Conservation (phyloP, 352 stramenopile genomes). For the Globisporangium sylvaticum region DNA sequence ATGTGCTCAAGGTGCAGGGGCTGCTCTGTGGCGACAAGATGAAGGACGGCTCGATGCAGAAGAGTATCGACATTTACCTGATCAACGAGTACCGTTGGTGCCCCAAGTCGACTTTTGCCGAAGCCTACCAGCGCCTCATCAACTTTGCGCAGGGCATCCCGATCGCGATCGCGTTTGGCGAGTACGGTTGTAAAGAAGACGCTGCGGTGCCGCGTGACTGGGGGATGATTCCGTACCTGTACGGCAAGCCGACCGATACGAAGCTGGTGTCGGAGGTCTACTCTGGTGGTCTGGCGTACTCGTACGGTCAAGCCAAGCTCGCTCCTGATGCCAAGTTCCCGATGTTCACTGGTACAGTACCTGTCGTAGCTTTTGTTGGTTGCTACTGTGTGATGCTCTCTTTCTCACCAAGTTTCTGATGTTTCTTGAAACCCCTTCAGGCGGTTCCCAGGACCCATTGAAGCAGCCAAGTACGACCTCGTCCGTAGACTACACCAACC, state of each 20-base stretch:
- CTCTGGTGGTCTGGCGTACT: constrained; percentile 81
- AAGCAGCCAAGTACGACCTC: constrained; percentile 55
- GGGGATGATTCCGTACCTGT: constrained; percentile 81
- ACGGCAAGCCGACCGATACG: constrained; percentile 57
- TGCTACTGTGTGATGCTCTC: not conserved
- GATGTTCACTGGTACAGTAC: constrained; percentile 68
- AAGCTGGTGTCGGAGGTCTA: constrained; percentile 74
- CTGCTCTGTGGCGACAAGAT: constrained; percentile 83
- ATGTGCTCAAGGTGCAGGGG: constrained; percentile 79
- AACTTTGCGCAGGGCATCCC: constrained; percentile 70
- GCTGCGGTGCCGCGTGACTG: constrained; percentile 44
- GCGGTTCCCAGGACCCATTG: constrained; percentile 51
- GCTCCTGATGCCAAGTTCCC: constrained; percentile 61
- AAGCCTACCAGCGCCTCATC: constrained; percentile 73
- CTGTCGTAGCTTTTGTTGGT: not conserved
- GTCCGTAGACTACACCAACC: constrained; percentile 64
- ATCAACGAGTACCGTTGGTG: constrained; percentile 90
- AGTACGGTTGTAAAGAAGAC: constrained; percentile 76
- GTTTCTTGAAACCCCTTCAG: not conserved
- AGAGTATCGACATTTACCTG: constrained; percentile 87
- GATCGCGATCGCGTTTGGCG: constrained; percentile 76
- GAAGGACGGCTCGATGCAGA: constrained; percentile 71
- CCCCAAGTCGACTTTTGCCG: constrained; percentile 53
- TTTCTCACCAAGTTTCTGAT: constrained; percentile 3
- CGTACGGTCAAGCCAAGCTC: constrained; percentile 82